Evolutionary conservation across 2,329 filamentous ascomycete genomes (phyloP).

Genomic region (Calonectria pseudoturangicola): DNA sequence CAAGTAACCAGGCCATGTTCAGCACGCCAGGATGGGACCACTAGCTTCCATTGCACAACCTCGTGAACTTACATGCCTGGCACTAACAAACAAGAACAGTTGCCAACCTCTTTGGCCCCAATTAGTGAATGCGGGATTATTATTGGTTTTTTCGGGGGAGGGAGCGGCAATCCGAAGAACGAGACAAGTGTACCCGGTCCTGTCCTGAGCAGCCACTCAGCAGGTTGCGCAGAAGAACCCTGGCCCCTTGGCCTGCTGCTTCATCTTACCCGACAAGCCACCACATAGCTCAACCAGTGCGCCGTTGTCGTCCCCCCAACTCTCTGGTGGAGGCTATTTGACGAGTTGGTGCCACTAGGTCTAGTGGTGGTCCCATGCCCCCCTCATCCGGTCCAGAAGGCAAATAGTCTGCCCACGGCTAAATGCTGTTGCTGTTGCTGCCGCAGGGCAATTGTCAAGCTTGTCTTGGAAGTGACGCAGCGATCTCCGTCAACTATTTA

Average conservation of each 20-base stretch:
- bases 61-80: conserved; percentile 16
- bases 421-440: neutral
- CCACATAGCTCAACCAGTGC: conserved; percentile 15
- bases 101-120: conserved; percentile 5
- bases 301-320: conserved; percentile 21
- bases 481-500: neutral
- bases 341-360: neutral
- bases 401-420: conserved; percentile 5
- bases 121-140: conserved; percentile 16
- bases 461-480: neutral
- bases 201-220: neutral
- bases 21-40: conserved; percentile 26
- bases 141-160: neutral
- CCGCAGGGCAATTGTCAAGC: neutral
- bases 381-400: neutral
- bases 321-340: conserved; percentile 5
- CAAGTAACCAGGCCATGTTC: conserved; percentile 13
- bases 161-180: neutral
- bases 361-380: conserved; percentile 5
- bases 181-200: neutral
- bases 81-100: conserved; percentile 1
- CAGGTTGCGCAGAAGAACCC: neutral
- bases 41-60: conserved; percentile 21
- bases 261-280: conserved; percentile 10
- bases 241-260: neutral